phyloP scores from a whole-genome alignment of 257 asterid species.

The Solanum acaule region DNA sequence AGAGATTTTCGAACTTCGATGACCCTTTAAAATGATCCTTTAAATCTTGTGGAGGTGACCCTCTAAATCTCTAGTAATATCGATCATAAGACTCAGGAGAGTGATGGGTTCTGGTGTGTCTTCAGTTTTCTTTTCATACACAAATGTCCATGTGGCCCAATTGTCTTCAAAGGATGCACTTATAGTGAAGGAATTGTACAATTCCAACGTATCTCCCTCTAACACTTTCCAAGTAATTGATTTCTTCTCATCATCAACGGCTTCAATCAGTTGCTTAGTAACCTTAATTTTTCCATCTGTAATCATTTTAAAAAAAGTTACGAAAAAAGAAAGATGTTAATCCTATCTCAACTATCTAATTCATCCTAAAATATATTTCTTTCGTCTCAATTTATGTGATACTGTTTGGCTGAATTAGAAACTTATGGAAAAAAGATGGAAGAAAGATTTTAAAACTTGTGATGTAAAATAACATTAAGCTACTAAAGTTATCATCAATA shows the following conservation, averaged over 20 bases:
- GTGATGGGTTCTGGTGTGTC: constrained; percentile 23
- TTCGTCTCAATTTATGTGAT: neutral
- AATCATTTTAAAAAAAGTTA: neutral
- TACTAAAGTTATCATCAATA: neutral
- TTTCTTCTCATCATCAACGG: constrained; percentile 26
- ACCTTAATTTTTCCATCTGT: constrained; percentile 25
- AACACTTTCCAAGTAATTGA: constrained; percentile 21
- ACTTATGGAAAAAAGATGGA: too few species aligned
- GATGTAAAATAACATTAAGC: too few species aligned
- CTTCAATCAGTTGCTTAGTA: constrained; percentile 29
- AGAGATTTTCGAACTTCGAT: neutral
- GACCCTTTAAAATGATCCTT: neutral
- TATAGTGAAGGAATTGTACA: constrained; percentile 20
- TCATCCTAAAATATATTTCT: neutral
- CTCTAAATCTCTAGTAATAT: constrained; percentile 33
- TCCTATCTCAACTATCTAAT: neutral
- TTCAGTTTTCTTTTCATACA: constrained; percentile 26
- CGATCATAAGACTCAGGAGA: constrained; percentile 11
- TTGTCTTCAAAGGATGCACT: constrained; percentile 20
- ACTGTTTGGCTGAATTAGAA: neutral
- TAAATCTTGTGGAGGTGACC: constrained; percentile 1
- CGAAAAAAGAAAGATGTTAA: neutral
- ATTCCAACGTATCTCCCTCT: constrained; percentile 37
- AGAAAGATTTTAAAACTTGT: too few species aligned
- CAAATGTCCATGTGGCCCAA: constrained; percentile 26